Evolutionary conservation across 345 rosid genomes (phyloP).

Genomic region (Lumnitzera littorea): DNA sequence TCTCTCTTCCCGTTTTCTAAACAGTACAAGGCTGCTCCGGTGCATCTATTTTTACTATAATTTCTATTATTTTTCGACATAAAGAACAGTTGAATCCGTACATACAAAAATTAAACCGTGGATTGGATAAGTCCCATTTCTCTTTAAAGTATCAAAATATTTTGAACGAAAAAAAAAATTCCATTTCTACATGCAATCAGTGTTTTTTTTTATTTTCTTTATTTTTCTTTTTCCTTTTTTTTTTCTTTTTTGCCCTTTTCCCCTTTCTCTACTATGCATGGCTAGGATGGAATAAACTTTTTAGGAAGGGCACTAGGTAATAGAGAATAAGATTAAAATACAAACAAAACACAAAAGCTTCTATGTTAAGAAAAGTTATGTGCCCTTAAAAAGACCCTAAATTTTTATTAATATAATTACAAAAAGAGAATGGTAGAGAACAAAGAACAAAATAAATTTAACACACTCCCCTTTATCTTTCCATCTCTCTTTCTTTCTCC

Average conservation of each 20-base stretch:
- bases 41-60: neutral
- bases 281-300: slow-evolving; percentile 7
- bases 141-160: neutral
- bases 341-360: slow-evolving; percentile 20
- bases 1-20: no score
- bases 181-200: no score
- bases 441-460: slow-evolving; percentile 28
- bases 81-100: neutral
- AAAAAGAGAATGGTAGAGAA: slow-evolving; percentile 7
- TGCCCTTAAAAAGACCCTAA: slow-evolving; percentile 18
- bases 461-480: slow-evolving; percentile 28
- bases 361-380: slow-evolving; percentile 16
- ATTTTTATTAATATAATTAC: slow-evolving; percentile 31
- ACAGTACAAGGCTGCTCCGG: no score
- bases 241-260: no score
- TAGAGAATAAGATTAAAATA: slow-evolving; percentile 8
- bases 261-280: no score
- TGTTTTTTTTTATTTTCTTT: no score
- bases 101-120: neutral
- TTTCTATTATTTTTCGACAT: slow-evolving; percentile 4
- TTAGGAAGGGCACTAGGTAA: slow-evolving; percentile 4
- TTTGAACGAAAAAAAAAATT: neutral
- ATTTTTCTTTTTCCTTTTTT: no score
- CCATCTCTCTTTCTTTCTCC: slow-evolving; percentile 17
- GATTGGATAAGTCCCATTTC: neutral